Base-by-base conservation (phyloP, 192 early-diverging fungal species). In the Linnemannia schmuckeri region DNA sequence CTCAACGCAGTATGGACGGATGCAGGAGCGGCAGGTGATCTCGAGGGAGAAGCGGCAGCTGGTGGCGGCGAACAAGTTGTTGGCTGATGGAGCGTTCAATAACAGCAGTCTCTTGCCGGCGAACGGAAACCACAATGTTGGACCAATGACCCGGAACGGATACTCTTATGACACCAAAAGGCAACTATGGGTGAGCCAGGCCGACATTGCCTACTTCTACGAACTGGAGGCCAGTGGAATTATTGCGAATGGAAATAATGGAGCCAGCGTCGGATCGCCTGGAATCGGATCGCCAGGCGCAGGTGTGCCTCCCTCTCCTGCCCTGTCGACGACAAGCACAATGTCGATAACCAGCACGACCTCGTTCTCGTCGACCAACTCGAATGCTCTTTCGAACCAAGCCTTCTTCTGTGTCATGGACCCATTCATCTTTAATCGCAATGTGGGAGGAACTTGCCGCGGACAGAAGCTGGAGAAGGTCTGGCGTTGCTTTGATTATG, bases 401-500 rank as follows among this genome's bases (percentile, higher is more conserved):
- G 24, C 78, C 8, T 85, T 80, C 69, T 35, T 85, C 1, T 80
- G 78, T 55, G 83, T 86, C 27, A 86, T 75, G 83, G 83, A 86
- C 20, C 83, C 83, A 2, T 86, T 86, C 41, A 69, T 86, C 12
- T 10, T 17, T 15, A 55, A 46, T 46, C 74, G 83, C 44, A 86
- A 86, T 69, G 83, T 86, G 6, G 83, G 70, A 54, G 83, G 73
- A 1, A 47, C 78, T 1, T 86, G 83, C 41, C 78, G 79, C 4
- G 83, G 79, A 24, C 71, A 76, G 44, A 70, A 71, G n/a, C 35
- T 86, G 20, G 75, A 54, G 35, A 77, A 73, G 49, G 83, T 80
- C 0, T 86, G 83, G 83, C 76, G 61, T 40, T 77, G 74, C 70
- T 86, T 86, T 77, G 83, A 86, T 55, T 44, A 85, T 61, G 83